These are phyloP conservation scores for Begonia loranthoides DNA, from an alignment of 306 rosid species.

Conservation along the genomic window DNA sequence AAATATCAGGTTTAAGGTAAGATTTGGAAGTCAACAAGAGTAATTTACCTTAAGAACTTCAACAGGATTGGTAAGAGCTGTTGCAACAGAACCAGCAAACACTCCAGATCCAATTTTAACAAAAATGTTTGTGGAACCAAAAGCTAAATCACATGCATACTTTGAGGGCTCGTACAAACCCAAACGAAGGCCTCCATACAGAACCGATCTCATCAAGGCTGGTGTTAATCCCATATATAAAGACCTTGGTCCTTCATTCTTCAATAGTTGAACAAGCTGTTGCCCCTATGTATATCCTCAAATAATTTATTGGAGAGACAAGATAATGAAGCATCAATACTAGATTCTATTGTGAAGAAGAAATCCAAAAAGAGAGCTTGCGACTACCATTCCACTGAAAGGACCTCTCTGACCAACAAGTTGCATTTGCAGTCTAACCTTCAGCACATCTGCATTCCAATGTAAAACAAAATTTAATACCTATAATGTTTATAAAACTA, in stretches of 20 bases:
- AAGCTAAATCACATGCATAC: conserved; percentile 62
- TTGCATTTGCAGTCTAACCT: conserved; percentile 98
- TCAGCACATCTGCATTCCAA: conserved; percentile 75
- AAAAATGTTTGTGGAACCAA: conserved; percentile 71
- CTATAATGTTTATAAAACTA: background rate
- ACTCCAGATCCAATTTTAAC: conserved; percentile 75
- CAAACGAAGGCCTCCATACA: conserved; percentile 93
- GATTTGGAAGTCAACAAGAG: background rate
- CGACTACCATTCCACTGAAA: conserved; percentile 71
- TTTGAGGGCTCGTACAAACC: conserved; percentile 96
- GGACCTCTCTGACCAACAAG: conserved; percentile 94
- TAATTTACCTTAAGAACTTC: conserved; percentile 79
- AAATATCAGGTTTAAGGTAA: conserved; percentile 6
- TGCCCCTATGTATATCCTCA: conserved; percentile 44
- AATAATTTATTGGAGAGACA: conserved; percentile 6
- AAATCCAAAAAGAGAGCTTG: background rate
- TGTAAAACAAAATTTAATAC: conserved; percentile 11
- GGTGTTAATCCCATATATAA: conserved; percentile 82
- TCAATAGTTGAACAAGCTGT: conserved; percentile 36
- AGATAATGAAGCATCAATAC: no score
- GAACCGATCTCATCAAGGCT: conserved; percentile 75
- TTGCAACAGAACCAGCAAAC: conserved; percentile 70
- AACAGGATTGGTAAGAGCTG: conserved; percentile 80
- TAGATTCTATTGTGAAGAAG: background rate
- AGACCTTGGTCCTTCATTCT: conserved; percentile 78